Conservation (phyloP, 1,284 basidiomycete species). For the Exobasidium cylindrosporum region DNA sequence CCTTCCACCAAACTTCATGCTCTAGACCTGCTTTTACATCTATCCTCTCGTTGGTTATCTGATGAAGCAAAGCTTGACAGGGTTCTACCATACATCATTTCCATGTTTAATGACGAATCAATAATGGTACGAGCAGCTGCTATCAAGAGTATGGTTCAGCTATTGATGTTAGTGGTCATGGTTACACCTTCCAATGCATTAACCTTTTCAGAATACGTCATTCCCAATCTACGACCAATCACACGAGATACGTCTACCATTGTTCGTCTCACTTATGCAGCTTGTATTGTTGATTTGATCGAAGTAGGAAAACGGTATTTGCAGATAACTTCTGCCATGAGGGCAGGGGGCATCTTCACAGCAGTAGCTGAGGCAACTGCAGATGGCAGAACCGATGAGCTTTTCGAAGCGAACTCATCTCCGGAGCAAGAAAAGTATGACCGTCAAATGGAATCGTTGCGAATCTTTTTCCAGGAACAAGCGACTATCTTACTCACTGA, state of each 20-base stretch:
- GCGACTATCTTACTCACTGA: constrained; percentile 69
- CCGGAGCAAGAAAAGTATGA: constrained; percentile 38
- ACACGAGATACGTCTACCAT: constrained; percentile 77
- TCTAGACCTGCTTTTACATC: constrained; percentile 80
- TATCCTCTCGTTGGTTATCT: constrained; percentile 71
- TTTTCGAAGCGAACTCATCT: constrained; percentile 24
- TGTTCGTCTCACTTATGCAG: constrained; percentile 85
- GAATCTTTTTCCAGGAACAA: constrained; percentile 80
- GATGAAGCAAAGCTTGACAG: constrained; percentile 95
- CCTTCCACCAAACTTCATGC: constrained; percentile 83
- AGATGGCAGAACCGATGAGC: constrained; percentile 62
- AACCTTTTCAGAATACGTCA: constrained; percentile 90
- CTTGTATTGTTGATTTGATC: constrained; percentile 78
- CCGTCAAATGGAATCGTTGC: constrained; percentile 70
- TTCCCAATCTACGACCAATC: constrained; percentile 81
- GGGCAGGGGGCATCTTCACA: constrained; percentile 72
- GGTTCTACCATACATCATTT: constrained; percentile 85
- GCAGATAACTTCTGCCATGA: constrained; percentile 86
- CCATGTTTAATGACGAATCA: constrained; percentile 79
- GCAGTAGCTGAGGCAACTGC: constrained; percentile 71
- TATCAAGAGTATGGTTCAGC: constrained; percentile 75
- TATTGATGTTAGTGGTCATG: constrained; percentile 75
- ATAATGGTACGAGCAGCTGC: constrained; percentile 76
- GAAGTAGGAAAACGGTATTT: constrained; percentile 79
- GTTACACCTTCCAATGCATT: constrained; percentile 82